These are phyloP conservation scores for Myxozyma lipomycoides DNA, from an alignment of 805 yeast genomes.

Conservation along the genomic window DNA sequence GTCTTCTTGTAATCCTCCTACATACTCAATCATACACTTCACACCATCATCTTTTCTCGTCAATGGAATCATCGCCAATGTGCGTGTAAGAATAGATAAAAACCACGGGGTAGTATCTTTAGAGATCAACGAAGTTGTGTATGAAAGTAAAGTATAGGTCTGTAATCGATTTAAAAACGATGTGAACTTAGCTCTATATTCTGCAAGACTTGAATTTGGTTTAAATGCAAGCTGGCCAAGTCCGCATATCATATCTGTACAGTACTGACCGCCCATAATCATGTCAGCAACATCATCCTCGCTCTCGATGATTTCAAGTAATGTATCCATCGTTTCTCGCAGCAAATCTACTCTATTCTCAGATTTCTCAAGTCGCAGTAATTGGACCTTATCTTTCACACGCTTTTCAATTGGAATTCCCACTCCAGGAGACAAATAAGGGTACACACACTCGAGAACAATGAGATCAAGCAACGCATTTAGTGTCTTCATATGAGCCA, in stretches of 20 bases:
- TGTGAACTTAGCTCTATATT: conserved; percentile 4
- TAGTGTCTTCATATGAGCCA: conserved; percentile 78
- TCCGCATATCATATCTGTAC: conserved; percentile 33
- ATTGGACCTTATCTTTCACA: conserved; percentile 38
- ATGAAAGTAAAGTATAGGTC: conserved; percentile 62
- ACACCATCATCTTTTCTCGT: conserved; percentile 65
- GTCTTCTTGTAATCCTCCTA: conserved; percentile 69
- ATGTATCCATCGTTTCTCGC: conserved; percentile 14
- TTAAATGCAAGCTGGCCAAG: conserved; percentile 32
- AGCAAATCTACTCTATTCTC: conserved; percentile 5
- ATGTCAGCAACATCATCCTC: conserved; percentile 35
- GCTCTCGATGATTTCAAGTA: conserved; percentile 24
- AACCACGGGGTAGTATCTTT: conserved; percentile 48
- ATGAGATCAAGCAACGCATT: conserved; percentile 60
- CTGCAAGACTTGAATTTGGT: conserved; percentile 14
- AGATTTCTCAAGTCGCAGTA: not conserved
- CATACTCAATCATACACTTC: conserved; percentile 65
- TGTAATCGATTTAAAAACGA: conserved; percentile 36
- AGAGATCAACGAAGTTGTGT: conserved; percentile 56
- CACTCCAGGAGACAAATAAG: conserved; percentile 52
- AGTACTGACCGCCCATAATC: conserved; percentile 33
- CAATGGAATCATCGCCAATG: conserved; percentile 53
- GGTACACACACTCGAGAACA: conserved; percentile 67
- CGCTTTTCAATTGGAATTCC: conserved; percentile 66
- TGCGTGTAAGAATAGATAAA: conserved; percentile 45